phyloP scores from a whole-genome alignment of 768 basidiomycete genomes.

The Xanthoconium stramineum region DNA sequence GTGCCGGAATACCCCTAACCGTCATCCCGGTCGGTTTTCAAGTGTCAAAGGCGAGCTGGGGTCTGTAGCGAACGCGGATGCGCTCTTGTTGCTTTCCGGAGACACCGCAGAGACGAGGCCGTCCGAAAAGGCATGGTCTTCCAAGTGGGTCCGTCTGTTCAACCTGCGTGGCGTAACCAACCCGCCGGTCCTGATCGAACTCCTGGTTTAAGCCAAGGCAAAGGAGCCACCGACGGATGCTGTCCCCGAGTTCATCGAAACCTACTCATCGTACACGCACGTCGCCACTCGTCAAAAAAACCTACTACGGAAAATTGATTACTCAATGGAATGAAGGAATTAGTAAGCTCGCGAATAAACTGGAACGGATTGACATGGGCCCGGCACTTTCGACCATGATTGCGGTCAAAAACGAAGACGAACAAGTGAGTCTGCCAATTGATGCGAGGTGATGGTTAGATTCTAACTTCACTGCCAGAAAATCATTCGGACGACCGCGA shows the following conservation, averaged over 20 bases:
- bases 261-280: constrained; percentile 57
- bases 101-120: constrained; percentile 82
- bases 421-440: constrained; percentile 58
- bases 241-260: constrained; percentile 61
- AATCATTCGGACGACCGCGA: constrained; percentile 69
- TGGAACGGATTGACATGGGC: constrained; percentile 78
- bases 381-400: constrained; percentile 73
- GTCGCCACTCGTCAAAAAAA: constrained; percentile 84
- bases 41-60: constrained; percentile 68
- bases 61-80: constrained; percentile 65
- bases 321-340: constrained; percentile 80
- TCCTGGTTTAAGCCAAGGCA: constrained; percentile 72
- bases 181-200: constrained; percentile 61
- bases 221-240: constrained; percentile 78
- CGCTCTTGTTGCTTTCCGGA: constrained; percentile 68
- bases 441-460: not conserved
- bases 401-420: constrained; percentile 88
- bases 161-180: not conserved
- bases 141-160: constrained; percentile 57
- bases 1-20: constrained; percentile 9
- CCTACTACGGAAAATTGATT: constrained; percentile 79
- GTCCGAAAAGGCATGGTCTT: constrained; percentile 88
- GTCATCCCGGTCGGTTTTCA: constrained; percentile 25
- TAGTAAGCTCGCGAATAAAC: constrained; percentile 50
- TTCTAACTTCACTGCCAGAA: constrained; percentile 48